Evolutionary conservation across 2,329 filamentous ascomycete genomes (phyloP).

Genomic region (Talaromyces atroroseus): DNA sequence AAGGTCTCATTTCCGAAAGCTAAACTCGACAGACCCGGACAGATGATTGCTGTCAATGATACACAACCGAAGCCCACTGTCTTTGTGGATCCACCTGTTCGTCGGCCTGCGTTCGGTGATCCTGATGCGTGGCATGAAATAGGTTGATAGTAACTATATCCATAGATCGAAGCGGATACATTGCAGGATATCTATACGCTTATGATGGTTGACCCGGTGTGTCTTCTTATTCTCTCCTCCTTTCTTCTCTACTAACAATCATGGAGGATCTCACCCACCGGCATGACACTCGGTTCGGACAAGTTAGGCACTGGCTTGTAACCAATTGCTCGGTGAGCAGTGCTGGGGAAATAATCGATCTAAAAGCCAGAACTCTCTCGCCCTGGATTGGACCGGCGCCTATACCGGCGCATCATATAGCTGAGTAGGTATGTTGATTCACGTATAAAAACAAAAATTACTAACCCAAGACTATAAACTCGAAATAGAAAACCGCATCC

Average conservation of each 20-base stretch:
- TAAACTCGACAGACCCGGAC: conserved; percentile 5
- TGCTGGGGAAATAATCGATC: conserved; percentile 6
- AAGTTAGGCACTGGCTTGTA: conserved; percentile 15
- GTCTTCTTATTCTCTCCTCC: background rate
- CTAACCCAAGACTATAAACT: background rate
- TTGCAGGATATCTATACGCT: background rate
- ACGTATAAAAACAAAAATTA: background rate
- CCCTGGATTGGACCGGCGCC: conserved; percentile 14
- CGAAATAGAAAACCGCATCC: conserved; percentile 12
- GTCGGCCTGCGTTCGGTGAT: background rate
- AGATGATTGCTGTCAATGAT: conserved; percentile 12
- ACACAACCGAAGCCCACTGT: conserved; percentile 10
- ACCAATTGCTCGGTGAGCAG: conserved; percentile 3
- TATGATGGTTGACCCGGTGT: conserved; percentile 10
- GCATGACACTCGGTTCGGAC: conserved; percentile 13
- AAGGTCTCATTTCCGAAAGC: conserved; percentile 6
- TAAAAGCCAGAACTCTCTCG: background rate
- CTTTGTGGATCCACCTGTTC: conserved; percentile 13
- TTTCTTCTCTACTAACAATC: background rate
- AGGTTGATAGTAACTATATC: background rate
- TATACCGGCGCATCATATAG: conserved; percentile 6
- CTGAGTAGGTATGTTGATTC: conserved; percentile 2
- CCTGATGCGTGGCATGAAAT: background rate
- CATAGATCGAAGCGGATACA: background rate
- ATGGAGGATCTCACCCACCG: conserved; percentile 14